phyloP scores from a whole-genome alignment of 129 eudicot genomes.

The Lonicera japonica region DNA sequence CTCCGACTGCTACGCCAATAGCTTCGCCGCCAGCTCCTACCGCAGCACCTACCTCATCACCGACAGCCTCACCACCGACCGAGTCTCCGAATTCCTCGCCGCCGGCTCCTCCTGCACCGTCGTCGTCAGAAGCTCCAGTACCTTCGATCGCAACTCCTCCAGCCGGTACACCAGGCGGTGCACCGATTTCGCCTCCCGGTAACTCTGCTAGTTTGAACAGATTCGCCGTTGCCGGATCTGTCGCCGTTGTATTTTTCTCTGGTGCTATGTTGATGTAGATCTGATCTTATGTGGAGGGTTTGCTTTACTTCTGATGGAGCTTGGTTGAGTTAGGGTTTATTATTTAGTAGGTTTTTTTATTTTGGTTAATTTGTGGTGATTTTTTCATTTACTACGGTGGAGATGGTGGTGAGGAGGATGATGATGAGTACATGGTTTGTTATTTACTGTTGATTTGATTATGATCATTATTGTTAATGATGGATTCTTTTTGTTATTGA shows the following conservation, averaged over 20 bases:
- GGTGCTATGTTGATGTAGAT: not conserved
- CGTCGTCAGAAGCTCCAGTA: not conserved
- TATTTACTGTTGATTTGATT: conserved; percentile 8
- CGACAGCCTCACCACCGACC: not conserved
- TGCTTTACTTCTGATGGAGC: too few species aligned
- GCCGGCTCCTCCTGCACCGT: not conserved
- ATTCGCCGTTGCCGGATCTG: not conserved
- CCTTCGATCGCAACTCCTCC: not conserved
- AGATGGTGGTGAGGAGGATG: not conserved
- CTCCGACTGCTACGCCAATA: not conserved
- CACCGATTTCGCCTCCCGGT: not conserved
- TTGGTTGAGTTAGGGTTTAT: not conserved
- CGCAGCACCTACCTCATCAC: not conserved
- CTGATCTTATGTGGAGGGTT: not conserved
- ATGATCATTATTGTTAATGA: conserved; percentile 9
- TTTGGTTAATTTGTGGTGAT: conserved; percentile 15
- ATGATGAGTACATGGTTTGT: not conserved
- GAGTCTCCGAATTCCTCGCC: not conserved
- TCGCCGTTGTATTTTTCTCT: not conserved
- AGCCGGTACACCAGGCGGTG: not conserved
- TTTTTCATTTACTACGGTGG: conserved; percentile 12
- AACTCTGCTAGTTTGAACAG: not conserved
- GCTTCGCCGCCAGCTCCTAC: not conserved
- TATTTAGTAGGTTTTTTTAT: not conserved
- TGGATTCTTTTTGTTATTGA: not conserved